Percentiles rank a stretch among this genome's conserved stretches.
Evolutionary conservation across 202 grass and related monocot species (phyloP).

Genomic region (Dendrocalamus latiflorus): DNA sequence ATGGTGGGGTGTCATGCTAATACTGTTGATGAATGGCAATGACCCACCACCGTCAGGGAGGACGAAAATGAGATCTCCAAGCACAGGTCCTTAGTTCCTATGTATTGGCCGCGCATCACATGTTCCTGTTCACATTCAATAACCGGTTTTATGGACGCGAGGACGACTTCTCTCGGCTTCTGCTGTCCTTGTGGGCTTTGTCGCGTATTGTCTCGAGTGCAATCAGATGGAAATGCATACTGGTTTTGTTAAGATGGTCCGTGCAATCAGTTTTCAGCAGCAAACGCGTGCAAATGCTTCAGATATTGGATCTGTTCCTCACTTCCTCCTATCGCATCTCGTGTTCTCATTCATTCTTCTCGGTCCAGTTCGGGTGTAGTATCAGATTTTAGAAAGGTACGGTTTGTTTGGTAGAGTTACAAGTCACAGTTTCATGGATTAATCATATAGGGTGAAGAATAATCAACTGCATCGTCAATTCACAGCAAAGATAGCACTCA

Average conservation of each 20-base stretch:
- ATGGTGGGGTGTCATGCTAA: too few relatives aligned
- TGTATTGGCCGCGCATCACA: too few relatives aligned
- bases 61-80: too few relatives aligned
- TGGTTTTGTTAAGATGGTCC: too few relatives aligned
- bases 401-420: not conserved
- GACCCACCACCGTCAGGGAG: too few relatives aligned
- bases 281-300: not conserved
- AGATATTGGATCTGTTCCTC: not conserved
- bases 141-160: not conserved
- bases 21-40: too few relatives aligned
- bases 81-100: too few relatives aligned
- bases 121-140: not conserved
- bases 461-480: not conserved
- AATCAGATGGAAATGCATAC: not conserved
- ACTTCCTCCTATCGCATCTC: not conserved
- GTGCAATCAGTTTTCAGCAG: not conserved
- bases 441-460: not conserved
- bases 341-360: not conserved
- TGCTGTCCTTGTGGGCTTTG: too few relatives aligned
- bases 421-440: not conserved
- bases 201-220: not conserved
- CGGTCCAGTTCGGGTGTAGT: not conserved
- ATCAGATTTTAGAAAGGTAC: not conserved
- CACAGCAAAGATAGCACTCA: not conserved
- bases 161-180: too few relatives aligned